Base-by-base conservation (phyloP, 192 early-diverging fungal genomes). In the Backusella circina region DNA sequence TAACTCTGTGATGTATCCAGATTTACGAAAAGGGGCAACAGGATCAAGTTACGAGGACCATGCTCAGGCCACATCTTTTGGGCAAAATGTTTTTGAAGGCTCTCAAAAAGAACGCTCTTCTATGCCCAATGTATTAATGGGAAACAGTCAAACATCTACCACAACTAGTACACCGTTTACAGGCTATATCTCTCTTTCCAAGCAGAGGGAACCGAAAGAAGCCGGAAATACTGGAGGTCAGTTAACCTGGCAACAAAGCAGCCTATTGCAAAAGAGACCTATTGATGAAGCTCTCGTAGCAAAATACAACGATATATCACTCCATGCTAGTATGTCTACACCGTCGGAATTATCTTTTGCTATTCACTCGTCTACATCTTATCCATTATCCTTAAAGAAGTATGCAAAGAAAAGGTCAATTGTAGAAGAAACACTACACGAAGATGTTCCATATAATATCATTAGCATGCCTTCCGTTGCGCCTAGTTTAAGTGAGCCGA, bases 401-500 rank as follows among this genome's bases (percentile, higher is more conserved):
- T 41, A 47, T 26, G 37, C 69, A 7, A 70, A 70, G 38, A 70
- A 44, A 30, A 23, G 69, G 1, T 70, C 69, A 2, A 41, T 67
- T 18, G 36, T 28, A 41, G 51, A 51, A 28, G 41, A 67, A 18
- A 39, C 35, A 10, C 7, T 66, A 32, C 35, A 64, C 5, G 61
- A 67, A 38, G 73, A 47, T 36, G 64, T 44, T 3, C 30, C 28
- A 32, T 65, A 39, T 70, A 61, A 13, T 10, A 1, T 28, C 5
- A 61, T 28, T 12, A 33, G 13, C 32, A 50, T 70, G 38, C 67
- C 67, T 18, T 44, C 75, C 5, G 50, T 67, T 70, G 67, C 51
- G 23, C 67, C 65, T 38, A 70, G 44, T 21, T 36, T 47, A 23
- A 70, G 67, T 37, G 71, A 72, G 31, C 71, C 71, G 10, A 72